Evolutionary conservation across 805 yeast species (phyloP), one percentile per base, ranked within the genome.

Genomic region (Candida hungchunana): DNA sequence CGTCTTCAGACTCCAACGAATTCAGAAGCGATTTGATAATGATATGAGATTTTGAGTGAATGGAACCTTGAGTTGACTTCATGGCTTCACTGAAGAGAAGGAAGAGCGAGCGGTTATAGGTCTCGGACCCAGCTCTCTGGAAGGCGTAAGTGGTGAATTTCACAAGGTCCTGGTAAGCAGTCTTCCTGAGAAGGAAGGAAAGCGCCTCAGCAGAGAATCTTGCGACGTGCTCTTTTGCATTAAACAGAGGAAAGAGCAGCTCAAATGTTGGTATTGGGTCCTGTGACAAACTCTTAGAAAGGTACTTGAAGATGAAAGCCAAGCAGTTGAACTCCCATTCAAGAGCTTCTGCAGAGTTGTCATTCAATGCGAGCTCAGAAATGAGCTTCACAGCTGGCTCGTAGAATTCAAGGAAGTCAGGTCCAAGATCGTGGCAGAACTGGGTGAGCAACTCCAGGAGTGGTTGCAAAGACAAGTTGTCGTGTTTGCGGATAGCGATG

Each of bases 151-250:
- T 50, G 7, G 83, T 63, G 29, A 84, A 71, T 0, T 46, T 38
- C 1, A 55, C 49, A 31, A 88, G 60, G 6, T 71, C 61, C 1
- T 67, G 67, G 0, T 66, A 55, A 17, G 68, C 66, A 43, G 84
- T 69, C 56, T 85, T 85, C 53, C 93, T 75, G 8, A 90, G 64
- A 38, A 90, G 64, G 50, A 83, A 93, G 0, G 97, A 84, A 30
- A 90, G 58, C 0, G 96, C 93, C 58, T 90, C 97, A 0, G 96
- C 88, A 15, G 95, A 79, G 51, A 90, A 93, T 43, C 94, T 70
- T 1, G 85, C 69, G 23, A 89, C 69, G 44, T 82, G 77, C 18
- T 75, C 75, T 47, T 79, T 82, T 37, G 77, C 60, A 23, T 74
- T 73, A 36, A 90, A 63, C 16, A 87, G 58, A 0, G 94, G 89